phyloP scores from a whole-genome alignment of 345 rosid genomes.

The Luvunga scandens region DNA sequence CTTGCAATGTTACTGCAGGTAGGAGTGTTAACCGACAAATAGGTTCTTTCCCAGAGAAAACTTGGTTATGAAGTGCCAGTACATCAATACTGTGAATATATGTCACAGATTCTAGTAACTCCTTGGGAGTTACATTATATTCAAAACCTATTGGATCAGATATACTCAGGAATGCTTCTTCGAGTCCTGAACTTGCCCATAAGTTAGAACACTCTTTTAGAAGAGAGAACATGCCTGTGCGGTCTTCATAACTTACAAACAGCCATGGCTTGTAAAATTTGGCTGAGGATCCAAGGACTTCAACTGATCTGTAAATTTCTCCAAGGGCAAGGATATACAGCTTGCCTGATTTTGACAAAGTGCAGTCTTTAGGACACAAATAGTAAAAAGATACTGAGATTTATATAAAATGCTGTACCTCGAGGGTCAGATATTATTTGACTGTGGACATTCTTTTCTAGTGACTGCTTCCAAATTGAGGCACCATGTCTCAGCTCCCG shows the following conservation, averaged over 20 bases:
- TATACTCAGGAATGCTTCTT: slow-evolving; percentile 51
- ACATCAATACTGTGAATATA: slow-evolving; percentile 43
- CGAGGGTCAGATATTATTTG: slow-evolving; percentile 48
- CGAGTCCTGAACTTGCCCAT: slow-evolving; percentile 81
- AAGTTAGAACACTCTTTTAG: slow-evolving; percentile 49
- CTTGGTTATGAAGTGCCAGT: slow-evolving; percentile 35
- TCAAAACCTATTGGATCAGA: slow-evolving; percentile 32
- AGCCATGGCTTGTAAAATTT: slow-evolving; percentile 82
- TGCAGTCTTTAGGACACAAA: background rate
- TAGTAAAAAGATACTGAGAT: background rate
- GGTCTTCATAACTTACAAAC: slow-evolving; percentile 36
- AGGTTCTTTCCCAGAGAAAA: slow-evolving; percentile 46
- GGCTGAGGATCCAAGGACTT: slow-evolving; percentile 56
- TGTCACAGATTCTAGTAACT: slow-evolving; percentile 50
- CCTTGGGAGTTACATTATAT: slow-evolving; percentile 24
- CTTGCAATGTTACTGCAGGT: slow-evolving; percentile 44
- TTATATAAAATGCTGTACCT: slow-evolving; percentile 38
- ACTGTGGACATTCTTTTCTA: slow-evolving; percentile 39
- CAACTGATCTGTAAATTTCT: slow-evolving; percentile 73
- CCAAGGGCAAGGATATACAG: slow-evolving; percentile 61
- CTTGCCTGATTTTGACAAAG: slow-evolving; percentile 47
- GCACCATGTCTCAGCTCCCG: slow-evolving; percentile 78
- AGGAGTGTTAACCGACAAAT: slow-evolving; percentile 59
- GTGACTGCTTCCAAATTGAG: slow-evolving; percentile 65
- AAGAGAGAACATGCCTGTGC: slow-evolving; percentile 34